phyloP scores from a whole-genome alignment of 495 filamentous ascomycete species.

The Aspergillus indologenus region DNA sequence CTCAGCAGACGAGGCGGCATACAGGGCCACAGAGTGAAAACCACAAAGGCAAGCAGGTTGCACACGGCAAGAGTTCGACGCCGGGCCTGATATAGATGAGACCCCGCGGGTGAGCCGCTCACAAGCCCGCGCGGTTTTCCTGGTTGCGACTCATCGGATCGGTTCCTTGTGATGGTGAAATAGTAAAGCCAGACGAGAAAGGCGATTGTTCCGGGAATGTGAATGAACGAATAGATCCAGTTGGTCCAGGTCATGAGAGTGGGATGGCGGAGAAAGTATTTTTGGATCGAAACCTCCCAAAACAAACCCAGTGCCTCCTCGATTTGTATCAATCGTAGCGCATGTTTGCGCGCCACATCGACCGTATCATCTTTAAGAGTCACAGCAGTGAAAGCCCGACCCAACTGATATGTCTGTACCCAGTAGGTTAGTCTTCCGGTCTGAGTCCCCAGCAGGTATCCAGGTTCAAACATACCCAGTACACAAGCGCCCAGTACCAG shows the following conservation, averaged over 20 bases:
- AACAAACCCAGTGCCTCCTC: constrained; percentile 56
- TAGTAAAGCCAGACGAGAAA: constrained; percentile 68
- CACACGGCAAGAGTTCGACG: constrained; percentile 70
- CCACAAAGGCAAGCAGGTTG: constrained; percentile 72
- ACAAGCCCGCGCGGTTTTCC: constrained; percentile 34
- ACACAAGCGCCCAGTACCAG: constrained; percentile 75
- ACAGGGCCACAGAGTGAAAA: constrained; percentile 76
- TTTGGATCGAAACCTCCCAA: constrained; percentile 54
- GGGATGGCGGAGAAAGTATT: constrained; percentile 48
- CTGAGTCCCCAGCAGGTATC: not conserved
- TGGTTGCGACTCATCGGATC: constrained; percentile 34
- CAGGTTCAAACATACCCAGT: constrained; percentile 45
- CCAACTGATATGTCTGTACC: constrained; percentile 57
- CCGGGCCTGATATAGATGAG: constrained; percentile 54
- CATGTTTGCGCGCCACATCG: constrained; percentile 55
- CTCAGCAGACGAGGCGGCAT: constrained; percentile 75
- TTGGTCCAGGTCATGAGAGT: constrained; percentile 54
- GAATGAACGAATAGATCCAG: constrained; percentile 73
- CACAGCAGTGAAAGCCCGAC: constrained; percentile 59
- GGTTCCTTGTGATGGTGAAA: constrained; percentile 55
- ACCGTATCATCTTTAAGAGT: constrained; percentile 57
- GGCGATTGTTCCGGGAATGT: constrained; percentile 74
- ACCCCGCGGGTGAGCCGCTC: constrained; percentile 44
- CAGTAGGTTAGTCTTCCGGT: constrained; percentile 2
- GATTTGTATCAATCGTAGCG: constrained; percentile 51